Conservation (phyloP, 2,329 filamentous ascomycete species). For the Aureobasidium lini region DNA sequence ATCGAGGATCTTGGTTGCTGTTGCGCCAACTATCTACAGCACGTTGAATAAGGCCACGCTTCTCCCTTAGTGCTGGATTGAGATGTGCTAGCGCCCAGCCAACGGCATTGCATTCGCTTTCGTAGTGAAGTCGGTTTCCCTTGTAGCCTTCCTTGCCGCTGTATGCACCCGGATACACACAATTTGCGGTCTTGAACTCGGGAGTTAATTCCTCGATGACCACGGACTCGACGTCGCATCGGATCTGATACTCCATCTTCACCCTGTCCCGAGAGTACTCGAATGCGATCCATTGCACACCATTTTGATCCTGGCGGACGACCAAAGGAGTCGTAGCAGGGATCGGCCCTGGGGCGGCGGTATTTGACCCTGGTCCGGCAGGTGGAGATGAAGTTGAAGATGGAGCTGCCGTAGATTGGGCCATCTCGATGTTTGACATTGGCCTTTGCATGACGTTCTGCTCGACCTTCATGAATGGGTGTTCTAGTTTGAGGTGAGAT, state of each 20-base stretch:
- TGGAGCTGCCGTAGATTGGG: neutral
- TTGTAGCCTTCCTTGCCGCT: conserved; percentile 94
- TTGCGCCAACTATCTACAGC: conserved; percentile 98
- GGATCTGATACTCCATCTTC: conserved; percentile 99
- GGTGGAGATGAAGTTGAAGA: conserved; percentile 22
- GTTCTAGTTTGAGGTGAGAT: conserved; percentile 1
- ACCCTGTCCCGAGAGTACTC: conserved; percentile 95
- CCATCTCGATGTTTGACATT: conserved; percentile 35
- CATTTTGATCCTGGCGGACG: conserved; percentile 89
- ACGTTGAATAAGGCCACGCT: conserved; percentile 90
- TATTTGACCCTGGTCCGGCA: conserved; percentile 55
- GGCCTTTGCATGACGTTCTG: conserved; percentile 50
- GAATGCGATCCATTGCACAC: conserved; percentile 97
- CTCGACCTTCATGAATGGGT: conserved; percentile 20
- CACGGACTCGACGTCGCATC: conserved; percentile 95
- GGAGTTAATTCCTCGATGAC: conserved; percentile 75
- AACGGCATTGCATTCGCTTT: conserved; percentile 98
- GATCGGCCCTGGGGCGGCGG: conserved; percentile 89
- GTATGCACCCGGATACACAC: conserved; percentile 92
- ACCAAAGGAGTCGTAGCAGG: conserved; percentile 93
- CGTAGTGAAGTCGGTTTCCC: conserved; percentile 90
- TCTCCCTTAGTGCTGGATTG: conserved; percentile 83
- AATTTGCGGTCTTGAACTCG: conserved; percentile 97
- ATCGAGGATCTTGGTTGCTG: conserved; percentile 89
- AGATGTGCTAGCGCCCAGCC: conserved; percentile 96